Conservation (phyloP, 2,329 filamentous ascomycete genomes). For the Cladobotryum protrusum region DNA sequence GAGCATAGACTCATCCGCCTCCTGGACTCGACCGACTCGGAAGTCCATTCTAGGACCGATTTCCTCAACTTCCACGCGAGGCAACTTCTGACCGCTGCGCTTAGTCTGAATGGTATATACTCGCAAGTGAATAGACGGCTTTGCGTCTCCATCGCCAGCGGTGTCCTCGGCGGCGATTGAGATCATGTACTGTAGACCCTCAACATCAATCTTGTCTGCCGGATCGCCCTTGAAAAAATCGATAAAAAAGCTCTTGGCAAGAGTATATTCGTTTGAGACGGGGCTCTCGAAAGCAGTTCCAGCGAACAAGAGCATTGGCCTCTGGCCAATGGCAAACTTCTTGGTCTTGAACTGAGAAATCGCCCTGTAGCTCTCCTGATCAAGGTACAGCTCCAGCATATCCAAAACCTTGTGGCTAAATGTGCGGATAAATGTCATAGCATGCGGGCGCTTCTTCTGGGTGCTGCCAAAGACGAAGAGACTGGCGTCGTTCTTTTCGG, state of each 20-base stretch:
- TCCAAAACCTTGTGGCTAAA: conserved; percentile 86
- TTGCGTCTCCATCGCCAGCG: conserved; percentile 36
- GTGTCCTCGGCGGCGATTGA: conserved; percentile 70
- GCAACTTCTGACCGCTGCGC: conserved; percentile 78
- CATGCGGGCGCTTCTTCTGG: conserved; percentile 94
- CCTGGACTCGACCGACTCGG: conserved; percentile 70
- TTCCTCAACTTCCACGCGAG: conserved; percentile 88
- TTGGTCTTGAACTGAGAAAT: conserved; percentile 70
- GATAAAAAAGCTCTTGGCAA: conserved; percentile 78
- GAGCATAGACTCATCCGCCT: conserved; percentile 70
- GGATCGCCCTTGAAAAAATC: conserved; percentile 84
- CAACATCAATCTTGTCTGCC: conserved; percentile 80
- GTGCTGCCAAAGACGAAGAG: conserved; percentile 78
- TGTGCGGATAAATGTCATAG: conserved; percentile 72
- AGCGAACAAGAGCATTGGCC: conserved; percentile 87
- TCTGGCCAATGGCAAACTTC: conserved; percentile 72
- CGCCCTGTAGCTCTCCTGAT: conserved; percentile 64
- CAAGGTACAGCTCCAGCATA: conserved; percentile 86
- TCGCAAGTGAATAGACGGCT: conserved; percentile 60
- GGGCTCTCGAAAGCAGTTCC: conserved; percentile 83
- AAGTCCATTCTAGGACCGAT: conserved; percentile 94
- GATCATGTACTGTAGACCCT: conserved; percentile 87
- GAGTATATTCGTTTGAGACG: conserved; percentile 70
- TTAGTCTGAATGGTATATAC: conserved; percentile 83
- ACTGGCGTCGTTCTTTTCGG: conserved; percentile 89